These are phyloP conservation scores for Lachancea thermotolerans DNA, from an alignment of 805 yeast genomes.

Conservation along the genomic window DNA sequence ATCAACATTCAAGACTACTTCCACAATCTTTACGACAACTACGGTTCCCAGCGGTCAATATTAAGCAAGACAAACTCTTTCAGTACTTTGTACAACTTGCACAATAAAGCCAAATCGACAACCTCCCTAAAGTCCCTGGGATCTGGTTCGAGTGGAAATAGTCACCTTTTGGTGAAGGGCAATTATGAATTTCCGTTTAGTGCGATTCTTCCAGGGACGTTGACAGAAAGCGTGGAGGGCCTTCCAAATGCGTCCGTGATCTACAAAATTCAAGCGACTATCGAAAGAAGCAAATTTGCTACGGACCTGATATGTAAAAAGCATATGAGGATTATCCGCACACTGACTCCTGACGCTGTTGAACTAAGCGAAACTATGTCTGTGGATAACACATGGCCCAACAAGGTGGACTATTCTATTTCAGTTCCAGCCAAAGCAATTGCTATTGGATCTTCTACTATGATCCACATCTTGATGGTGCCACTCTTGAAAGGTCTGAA, in stretches of 20 bases:
- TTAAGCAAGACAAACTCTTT: conserved; percentile 16
- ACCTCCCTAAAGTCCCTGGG: conserved; percentile 31
- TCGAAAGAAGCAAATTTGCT: conserved; percentile 77
- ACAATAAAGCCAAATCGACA: conserved; percentile 30
- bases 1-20: conserved; percentile 44
- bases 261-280: conserved; percentile 67
- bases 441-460: conserved; percentile 78
- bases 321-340: conserved; percentile 75
- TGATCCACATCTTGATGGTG: conserved; percentile 61
- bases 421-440: conserved; percentile 83
- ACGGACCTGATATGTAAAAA: conserved; percentile 58
- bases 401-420: conserved; percentile 82
- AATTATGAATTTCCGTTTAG: conserved; percentile 89
- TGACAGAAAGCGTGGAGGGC: conserved; percentile 87
- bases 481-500: conserved; percentile 78
- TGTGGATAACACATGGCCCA: conserved; percentile 93
- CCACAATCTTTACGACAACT: conserved; percentile 24
- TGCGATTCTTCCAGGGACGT: conserved; percentile 73
- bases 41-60: conserved; percentile 15
- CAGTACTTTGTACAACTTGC: conserved; percentile 19
- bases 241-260: conserved; percentile 69
- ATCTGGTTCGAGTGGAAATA: conserved; percentile 18
- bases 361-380: conserved; percentile 89
- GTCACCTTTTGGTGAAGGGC: conserved; percentile 54
- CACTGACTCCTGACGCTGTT: conserved; percentile 78